Percentiles rank a stretch among this genome's conserved stretches.
Conservation (phyloP, 257 asterid species). For the Solanum gandarillasii region DNA sequence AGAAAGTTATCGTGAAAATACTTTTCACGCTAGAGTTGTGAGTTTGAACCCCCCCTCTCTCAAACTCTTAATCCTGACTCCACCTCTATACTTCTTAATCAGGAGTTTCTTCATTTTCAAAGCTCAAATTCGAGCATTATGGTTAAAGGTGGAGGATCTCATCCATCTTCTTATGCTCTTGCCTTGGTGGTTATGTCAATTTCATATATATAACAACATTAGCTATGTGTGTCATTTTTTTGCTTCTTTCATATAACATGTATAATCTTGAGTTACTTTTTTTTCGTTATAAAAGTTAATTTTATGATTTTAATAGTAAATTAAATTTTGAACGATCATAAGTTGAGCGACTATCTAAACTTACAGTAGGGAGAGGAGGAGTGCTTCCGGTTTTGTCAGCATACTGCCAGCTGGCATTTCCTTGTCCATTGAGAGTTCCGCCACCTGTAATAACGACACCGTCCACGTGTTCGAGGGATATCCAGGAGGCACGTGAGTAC, state of each 20-base stretch:
- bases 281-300: neutral
- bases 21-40: no score
- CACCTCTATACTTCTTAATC: neutral
- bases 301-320: no score
- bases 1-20: no score
- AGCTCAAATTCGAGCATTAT: neutral
- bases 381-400: neutral
- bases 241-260: no score
- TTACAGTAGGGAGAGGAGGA: conserved; percentile 19
- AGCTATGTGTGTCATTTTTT: neutral
- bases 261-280: neutral
- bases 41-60: no score
- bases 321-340: neutral
- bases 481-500: conserved; percentile 30
- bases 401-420: conserved; percentile 19
- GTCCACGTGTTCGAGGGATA: conserved; percentile 18
- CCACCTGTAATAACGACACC: conserved; percentile 40
- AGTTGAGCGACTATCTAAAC: neutral
- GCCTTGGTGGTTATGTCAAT: neutral
- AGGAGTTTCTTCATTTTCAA: neutral
- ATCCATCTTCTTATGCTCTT: no score
- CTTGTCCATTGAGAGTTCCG: conserved; percentile 62
- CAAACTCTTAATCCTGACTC: no score
- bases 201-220: neutral
- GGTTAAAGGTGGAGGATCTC: neutral